Percentiles rank a stretch among this genome's conserved stretches.
These are phyloP conservation scores for Colletotrichum nymphaeae DNA, from an alignment of 2,329 filamentous ascomycete genomes.

Conservation along the genomic window DNA sequence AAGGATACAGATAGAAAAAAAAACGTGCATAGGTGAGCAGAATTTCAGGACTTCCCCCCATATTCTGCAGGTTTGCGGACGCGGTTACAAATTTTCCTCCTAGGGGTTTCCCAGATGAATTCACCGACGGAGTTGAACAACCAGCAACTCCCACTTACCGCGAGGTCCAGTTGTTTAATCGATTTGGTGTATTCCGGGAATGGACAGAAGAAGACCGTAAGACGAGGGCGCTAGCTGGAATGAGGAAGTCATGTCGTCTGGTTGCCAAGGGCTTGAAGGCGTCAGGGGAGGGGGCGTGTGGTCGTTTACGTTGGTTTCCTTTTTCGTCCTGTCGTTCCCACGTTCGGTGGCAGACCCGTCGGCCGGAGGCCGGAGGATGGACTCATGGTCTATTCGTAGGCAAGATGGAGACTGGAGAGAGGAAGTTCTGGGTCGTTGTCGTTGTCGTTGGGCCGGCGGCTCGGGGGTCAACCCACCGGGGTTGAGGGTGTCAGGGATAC, in stretches of 20 bases:
- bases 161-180: not conserved
- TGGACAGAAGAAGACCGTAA: not conserved
- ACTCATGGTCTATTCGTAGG: no score
- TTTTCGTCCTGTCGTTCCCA: not conserved
- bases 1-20: not conserved
- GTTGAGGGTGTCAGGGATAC: not conserved
- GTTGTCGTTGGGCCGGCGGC: not conserved
- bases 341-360: slow-evolving; percentile 14
- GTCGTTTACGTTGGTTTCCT: slow-evolving; percentile 11
- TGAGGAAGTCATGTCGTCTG: not conserved
- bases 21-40: not conserved
- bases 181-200: not conserved
- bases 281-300: not conserved
- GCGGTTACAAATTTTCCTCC: not conserved
- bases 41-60: not conserved
- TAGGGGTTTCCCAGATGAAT: not conserved
- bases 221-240: not conserved
- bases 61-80: not conserved
- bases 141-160: not conserved
- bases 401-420: no score
- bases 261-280: no score
- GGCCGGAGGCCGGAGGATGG: not conserved
- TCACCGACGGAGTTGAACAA: no score
- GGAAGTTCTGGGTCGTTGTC: not conserved
- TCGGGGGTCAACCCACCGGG: slow-evolving; percentile 11